phyloP scores from a whole-genome alignment of 2,329 filamentous ascomycete species.

The Stemphylium lycopersici region DNA sequence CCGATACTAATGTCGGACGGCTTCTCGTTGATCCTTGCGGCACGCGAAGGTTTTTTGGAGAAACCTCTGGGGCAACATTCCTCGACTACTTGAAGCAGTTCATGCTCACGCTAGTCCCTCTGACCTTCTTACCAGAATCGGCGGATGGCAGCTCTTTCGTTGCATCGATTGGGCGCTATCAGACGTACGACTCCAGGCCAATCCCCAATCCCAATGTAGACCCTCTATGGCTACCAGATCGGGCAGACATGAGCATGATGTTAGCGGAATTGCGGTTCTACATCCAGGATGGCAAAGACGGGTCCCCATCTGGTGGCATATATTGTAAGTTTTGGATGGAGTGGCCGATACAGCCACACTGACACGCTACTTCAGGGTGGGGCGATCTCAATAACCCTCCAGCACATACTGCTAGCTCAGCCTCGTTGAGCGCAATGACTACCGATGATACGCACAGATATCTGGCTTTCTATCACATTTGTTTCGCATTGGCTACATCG shows the following conservation, averaged over 20 bases:
- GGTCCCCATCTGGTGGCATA: conserved; percentile 31
- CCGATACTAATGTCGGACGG: conserved; percentile 20
- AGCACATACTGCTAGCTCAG: conserved; percentile 13
- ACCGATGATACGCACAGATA: conserved; percentile 25
- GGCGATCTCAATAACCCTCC: conserved; percentile 28
- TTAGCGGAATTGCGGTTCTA: conserved; percentile 27
- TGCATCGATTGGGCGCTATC: conserved; percentile 31
- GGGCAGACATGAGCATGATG: conserved; percentile 29
- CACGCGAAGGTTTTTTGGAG: conserved; percentile 27
- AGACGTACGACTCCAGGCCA: conserved; percentile 38
- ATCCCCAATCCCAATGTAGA: conserved; percentile 33
- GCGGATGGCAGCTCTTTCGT: conserved; percentile 30
- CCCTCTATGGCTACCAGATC: conserved; percentile 33
- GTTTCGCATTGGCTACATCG: conserved; percentile 31
- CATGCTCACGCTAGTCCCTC: conserved; percentile 30
- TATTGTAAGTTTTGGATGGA: conserved; percentile 19
- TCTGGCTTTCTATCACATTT: conserved; percentile 35
- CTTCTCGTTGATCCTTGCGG: conserved; percentile 29
- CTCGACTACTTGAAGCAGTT: conserved; percentile 35
- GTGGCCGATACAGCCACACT: background rate
- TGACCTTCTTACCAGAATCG: conserved; percentile 21
- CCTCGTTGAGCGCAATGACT: conserved; percentile 23
- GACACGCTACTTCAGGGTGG: conserved; percentile 20
- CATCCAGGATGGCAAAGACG: conserved; percentile 34
- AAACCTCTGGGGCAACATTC: conserved; percentile 36